Evolutionary conservation across 768 basidiomycete genomes (phyloP), one percentile per base, ranked within the genome.

Genomic region (Podaxis sp.): DNA sequence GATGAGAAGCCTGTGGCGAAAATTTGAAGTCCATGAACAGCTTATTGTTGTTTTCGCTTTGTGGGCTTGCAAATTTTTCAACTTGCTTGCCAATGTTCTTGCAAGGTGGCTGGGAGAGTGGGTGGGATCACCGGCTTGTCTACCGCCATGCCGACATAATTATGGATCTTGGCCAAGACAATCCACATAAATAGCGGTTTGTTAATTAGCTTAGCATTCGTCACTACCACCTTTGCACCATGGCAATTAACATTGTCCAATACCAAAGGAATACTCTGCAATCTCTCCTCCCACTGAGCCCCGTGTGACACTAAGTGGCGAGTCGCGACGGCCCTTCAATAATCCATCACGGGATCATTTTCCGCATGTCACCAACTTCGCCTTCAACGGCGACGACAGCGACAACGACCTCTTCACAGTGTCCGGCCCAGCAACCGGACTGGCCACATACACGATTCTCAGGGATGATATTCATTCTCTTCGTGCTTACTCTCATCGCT

Each of bases 381-480:
- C 20, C 61, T 22, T 11, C 44, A 46, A 56, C 61, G 10, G 33
- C 33, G 48, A 56, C 60, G 26, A 49, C 41, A 15, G 28, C 54
- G 60, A 62, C 60, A 4, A 24, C 52, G 20, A 33, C 28, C 17
- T 6, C 53, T 24, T 37, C 30, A 24, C 17, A 33, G 17, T 56
- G 38, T 50, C 48, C 54, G n/a, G 11, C 46, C 37, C 20, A 13
- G 26, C 61, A 55, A 17, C 44, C 17, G 10, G 54, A 38, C 49
- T 56, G 44, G 28, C 12, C 36, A 7, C 28, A 49, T 33, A 22
- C 50, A 28, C 59, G 24, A 11, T 60, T 40, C 12, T 51, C 61
- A 38, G 61, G 61, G 11, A 51, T 62, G 54, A 62, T 62, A 11
- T 62, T 62, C 44, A 26, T 62, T 15, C 60, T 62, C 28, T 62